Percentiles rank a stretch among this genome's conserved stretches.
phyloP scores from a whole-genome alignment of 2,329 filamentous ascomycete genomes.

The Neofusicoccum laricinum region DNA sequence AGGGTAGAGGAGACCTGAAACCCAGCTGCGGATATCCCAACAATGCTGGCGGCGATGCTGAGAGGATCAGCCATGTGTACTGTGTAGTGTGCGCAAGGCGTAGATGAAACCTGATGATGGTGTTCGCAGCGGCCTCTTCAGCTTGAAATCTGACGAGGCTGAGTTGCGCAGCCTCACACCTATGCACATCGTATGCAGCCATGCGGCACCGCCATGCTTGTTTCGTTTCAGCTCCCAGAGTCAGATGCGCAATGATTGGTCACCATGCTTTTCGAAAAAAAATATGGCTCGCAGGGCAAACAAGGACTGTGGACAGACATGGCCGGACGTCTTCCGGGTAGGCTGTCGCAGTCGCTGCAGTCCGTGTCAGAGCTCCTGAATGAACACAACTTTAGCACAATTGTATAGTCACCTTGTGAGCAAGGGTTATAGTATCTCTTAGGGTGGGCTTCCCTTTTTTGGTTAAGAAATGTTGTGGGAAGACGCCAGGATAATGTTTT shows the following conservation, averaged over 20 bases:
- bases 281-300: too few relatives aligned
- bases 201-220: background rate
- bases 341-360: too few relatives aligned
- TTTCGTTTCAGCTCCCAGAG: background rate
- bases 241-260: too few relatives aligned
- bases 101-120: background rate
- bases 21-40: background rate
- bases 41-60: background rate
- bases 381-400: too few relatives aligned
- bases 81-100: background rate
- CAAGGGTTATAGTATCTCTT: too few relatives aligned
- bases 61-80: background rate
- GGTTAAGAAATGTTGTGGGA: background rate
- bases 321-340: too few relatives aligned
- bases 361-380: too few relatives aligned
- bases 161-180: background rate
- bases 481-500: background rate
- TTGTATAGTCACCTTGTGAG: too few relatives aligned
- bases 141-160: background rate
- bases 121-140: background rate
- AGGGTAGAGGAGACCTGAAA: background rate
- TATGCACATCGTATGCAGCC: background rate
- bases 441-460: too few relatives aligned
- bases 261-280: too few relatives aligned
- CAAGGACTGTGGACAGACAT: too few relatives aligned